Percentiles rank a stretch among this genome's conserved stretches.
Evolutionary conservation across 257 asterid genomes (phyloP).

Genomic region (Solanum microdontum): DNA sequence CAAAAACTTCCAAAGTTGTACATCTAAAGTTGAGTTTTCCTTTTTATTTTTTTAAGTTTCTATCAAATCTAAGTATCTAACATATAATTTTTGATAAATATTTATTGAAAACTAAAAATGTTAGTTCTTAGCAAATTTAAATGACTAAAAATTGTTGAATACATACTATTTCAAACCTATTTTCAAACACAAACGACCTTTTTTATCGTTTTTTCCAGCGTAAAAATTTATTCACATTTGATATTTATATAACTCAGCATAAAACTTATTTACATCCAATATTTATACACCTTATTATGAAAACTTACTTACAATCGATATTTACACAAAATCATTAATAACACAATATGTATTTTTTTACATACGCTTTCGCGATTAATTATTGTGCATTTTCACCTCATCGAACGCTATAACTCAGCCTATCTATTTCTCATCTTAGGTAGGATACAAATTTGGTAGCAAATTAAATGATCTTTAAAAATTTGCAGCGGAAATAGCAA

Average conservation of each 20-base stretch:
- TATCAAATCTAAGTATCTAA: not conserved
- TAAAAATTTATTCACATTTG: not conserved
- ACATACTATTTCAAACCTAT: not conserved
- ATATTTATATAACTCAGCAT: not conserved
- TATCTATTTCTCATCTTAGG: not conserved
- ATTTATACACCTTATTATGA: too few relatives aligned
- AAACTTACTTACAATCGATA: too few relatives aligned
- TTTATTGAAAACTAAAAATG: not conserved
- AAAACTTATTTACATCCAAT: not conserved
- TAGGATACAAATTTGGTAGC: not conserved
- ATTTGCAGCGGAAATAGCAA: not conserved
- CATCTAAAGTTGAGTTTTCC: not conserved
- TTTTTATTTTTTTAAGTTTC: not conserved
- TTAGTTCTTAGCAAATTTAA: not conserved
- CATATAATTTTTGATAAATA: not conserved
- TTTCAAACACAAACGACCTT: not conserved
- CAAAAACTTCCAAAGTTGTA: not conserved
- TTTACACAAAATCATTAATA: too few relatives aligned
- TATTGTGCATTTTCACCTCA: not conserved
- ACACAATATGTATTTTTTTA: too few relatives aligned
- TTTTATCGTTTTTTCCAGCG: not conserved
- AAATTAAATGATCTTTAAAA: not conserved
- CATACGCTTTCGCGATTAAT: too few relatives aligned
- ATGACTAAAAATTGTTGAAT: too few relatives aligned
- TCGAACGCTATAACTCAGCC: not conserved